These are phyloP conservation scores for Tylopilus subfusipes DNA, from an alignment of 768 basidiomycete genomes.

Conservation along the genomic window DNA sequence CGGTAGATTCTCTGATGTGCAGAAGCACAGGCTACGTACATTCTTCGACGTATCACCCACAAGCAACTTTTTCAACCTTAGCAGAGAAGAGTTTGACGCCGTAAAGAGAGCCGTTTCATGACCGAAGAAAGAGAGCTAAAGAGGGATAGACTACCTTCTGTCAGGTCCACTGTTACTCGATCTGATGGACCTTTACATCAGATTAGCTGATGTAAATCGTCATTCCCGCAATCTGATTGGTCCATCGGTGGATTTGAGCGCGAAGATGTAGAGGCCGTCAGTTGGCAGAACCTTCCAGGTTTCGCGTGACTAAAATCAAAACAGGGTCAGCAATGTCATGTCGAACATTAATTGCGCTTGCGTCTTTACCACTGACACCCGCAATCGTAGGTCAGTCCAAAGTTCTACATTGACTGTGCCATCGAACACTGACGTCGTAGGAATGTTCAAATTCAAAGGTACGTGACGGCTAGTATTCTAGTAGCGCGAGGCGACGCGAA, in stretches of 20 bases:
- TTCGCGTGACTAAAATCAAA: conserved; percentile 10
- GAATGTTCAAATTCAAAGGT: neutral
- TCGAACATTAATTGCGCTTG: conserved; percentile 1
- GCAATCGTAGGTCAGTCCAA: conserved; percentile 12
- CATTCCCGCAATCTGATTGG: conserved; percentile 17
- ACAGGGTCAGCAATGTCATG: conserved; percentile 12
- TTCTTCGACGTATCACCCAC: conserved; percentile 24
- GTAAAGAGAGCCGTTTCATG: conserved; percentile 22
- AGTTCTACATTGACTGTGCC: neutral
- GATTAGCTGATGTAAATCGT: conserved; percentile 23
- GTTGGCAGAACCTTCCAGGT: conserved; percentile 16
- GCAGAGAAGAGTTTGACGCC: conserved; percentile 23
- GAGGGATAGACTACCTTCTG: conserved; percentile 12
- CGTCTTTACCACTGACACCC: neutral
- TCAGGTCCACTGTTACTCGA: conserved; percentile 8
- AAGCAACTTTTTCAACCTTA: conserved; percentile 29
- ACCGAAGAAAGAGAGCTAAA: conserved; percentile 12
- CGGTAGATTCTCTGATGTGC: conserved; percentile 29
- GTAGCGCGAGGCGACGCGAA: conserved; percentile 8
- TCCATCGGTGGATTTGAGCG: conserved; percentile 4
- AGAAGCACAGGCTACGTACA: conserved; percentile 29
- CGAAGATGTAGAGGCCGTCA: conserved; percentile 1
- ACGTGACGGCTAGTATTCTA: conserved; percentile 8
- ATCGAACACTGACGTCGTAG: conserved; percentile 2
- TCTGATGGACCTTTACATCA: conserved; percentile 19